phyloP scores from a whole-genome alignment of 257 asterid species.

The Cinchona pubescens region DNA sequence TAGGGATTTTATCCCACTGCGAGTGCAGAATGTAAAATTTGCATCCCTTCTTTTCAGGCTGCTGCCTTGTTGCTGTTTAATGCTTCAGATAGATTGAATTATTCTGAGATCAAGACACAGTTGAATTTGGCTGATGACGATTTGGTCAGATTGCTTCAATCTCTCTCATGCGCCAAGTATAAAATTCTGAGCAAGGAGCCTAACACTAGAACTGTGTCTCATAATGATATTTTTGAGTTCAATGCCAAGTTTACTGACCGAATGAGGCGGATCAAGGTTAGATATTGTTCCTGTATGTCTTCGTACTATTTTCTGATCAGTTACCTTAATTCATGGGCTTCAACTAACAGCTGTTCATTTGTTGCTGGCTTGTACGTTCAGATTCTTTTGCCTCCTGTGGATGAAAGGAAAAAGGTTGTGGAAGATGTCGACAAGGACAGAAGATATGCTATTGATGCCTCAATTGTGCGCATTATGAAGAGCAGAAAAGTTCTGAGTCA shows the following conservation, averaged over 20 bases:
- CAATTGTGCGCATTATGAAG: slow-evolving; percentile 98
- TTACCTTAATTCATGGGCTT: too few species aligned
- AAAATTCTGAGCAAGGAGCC: slow-evolving; percentile 93
- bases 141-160: slow-evolving; percentile 87
- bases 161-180: slow-evolving; percentile 96
- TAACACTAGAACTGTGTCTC: slow-evolving; percentile 70
- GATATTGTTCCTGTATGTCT: neutral
- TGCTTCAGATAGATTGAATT: slow-evolving; percentile 82
- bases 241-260: slow-evolving; percentile 90
- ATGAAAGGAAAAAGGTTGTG: slow-evolving; percentile 91
- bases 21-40: neutral
- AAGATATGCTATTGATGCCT: slow-evolving; percentile 95
- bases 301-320: neutral
- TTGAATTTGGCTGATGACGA: slow-evolving; percentile 88
- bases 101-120: slow-evolving; percentile 83
- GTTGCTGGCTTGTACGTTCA: slow-evolving; percentile 24
- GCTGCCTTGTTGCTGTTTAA: slow-evolving; percentile 82
- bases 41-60: slow-evolving; percentile 49
- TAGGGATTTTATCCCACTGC: neutral
- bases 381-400: slow-evolving; percentile 98
- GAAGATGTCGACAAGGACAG: slow-evolving; percentile 99
- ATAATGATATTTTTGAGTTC: slow-evolving; percentile 78
- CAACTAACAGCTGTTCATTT: neutral
- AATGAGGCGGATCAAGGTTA: slow-evolving; percentile 90
- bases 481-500: slow-evolving; percentile 90